Evolutionary conservation across 2,329 filamentous ascomycete genomes (phyloP).

Genomic region (Chaetomium strumarium): DNA sequence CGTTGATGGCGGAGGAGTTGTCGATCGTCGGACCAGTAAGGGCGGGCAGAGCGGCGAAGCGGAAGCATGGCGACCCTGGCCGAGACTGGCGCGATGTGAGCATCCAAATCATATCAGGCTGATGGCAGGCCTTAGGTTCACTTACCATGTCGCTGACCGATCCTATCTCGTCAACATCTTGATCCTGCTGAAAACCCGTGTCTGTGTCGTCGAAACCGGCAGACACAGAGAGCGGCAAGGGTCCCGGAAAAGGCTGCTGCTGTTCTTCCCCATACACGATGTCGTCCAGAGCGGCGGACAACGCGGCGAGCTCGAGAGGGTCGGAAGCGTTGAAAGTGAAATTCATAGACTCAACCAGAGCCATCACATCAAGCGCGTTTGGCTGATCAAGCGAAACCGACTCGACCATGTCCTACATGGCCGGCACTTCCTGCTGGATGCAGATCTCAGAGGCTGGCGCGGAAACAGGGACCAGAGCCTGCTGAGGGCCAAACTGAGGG

Average conservation of each 20-base stretch:
- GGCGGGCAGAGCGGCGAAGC: too few species aligned
- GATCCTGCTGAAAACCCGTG: not conserved
- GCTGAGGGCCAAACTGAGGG: not conserved
- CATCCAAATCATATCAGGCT: too few species aligned
- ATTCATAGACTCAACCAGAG: too few species aligned
- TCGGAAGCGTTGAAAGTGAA: not conserved
- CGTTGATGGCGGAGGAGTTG: too few species aligned
- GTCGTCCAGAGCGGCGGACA: not conserved
- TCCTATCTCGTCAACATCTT: not conserved
- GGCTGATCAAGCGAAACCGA: too few species aligned
- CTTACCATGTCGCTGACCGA: not conserved
- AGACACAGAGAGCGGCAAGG: not conserved
- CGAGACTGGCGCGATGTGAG: constrained; percentile 19
- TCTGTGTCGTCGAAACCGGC: not conserved
- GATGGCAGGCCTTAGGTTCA: not conserved
- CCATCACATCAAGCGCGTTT: too few species aligned
- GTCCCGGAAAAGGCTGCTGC: not conserved
- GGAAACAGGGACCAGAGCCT: constrained; percentile 3
- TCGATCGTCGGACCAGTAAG: too few species aligned
- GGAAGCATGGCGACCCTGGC: constrained; percentile 39
- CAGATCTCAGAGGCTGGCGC: constrained; percentile 1
- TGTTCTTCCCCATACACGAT: not conserved
- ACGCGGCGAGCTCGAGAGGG: not conserved
- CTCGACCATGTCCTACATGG: not conserved
- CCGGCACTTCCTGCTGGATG: not conserved